Evolutionary conservation across 2,329 filamentous ascomycete species (phyloP).

Genomic region (Stagonosporopsis vannaccii): DNA sequence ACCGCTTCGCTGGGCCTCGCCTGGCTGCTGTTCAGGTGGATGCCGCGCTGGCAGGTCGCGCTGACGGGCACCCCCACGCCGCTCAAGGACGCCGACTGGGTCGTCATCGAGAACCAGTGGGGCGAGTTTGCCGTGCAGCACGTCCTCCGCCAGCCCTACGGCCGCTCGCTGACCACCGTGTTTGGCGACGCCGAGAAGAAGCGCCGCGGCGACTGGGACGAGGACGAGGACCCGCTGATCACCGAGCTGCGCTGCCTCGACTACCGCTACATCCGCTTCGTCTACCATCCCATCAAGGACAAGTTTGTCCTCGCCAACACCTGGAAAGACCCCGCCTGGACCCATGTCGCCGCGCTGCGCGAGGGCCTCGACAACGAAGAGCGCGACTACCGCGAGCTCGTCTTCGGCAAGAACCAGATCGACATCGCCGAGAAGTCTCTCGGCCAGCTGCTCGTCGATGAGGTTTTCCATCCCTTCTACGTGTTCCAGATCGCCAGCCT

Average conservation of each 20-base stretch:
- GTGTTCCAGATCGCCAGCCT: slow-evolving; percentile 97
- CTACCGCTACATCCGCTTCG: slow-evolving; percentile 94
- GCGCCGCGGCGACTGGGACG: slow-evolving; percentile 72
- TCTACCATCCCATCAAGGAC: slow-evolving; percentile 87
- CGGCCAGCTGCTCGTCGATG: slow-evolving; percentile 84
- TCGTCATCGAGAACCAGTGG: slow-evolving; percentile 98
- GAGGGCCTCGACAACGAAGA: slow-evolving; percentile 87
- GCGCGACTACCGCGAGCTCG: slow-evolving; percentile 78
- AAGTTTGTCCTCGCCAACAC: slow-evolving; percentile 85
- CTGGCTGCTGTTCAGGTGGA: slow-evolving; percentile 87
- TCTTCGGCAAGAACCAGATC: slow-evolving; percentile 91
- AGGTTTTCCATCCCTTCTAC: slow-evolving; percentile 98
- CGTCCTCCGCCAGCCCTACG: slow-evolving; percentile 67
- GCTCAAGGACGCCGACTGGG: slow-evolving; percentile 82
- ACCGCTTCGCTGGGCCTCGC: slow-evolving; percentile 75
- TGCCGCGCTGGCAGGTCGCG: slow-evolving; percentile 84
- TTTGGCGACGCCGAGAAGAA: slow-evolving; percentile 74
- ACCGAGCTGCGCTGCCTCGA: slow-evolving; percentile 78
- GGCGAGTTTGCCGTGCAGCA: slow-evolving; percentile 83
- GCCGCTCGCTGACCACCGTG: slow-evolving; percentile 68
- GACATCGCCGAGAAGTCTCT: slow-evolving; percentile 91
- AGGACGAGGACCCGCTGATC: slow-evolving; percentile 78
- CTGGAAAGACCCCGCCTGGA: slow-evolving; percentile 96
- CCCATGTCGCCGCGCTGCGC: slow-evolving; percentile 75
- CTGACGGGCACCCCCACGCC: slow-evolving; percentile 74